phyloP scores from a whole-genome alignment of 2,329 filamentous ascomycete species.

The Paecilomyces sp. region DNA sequence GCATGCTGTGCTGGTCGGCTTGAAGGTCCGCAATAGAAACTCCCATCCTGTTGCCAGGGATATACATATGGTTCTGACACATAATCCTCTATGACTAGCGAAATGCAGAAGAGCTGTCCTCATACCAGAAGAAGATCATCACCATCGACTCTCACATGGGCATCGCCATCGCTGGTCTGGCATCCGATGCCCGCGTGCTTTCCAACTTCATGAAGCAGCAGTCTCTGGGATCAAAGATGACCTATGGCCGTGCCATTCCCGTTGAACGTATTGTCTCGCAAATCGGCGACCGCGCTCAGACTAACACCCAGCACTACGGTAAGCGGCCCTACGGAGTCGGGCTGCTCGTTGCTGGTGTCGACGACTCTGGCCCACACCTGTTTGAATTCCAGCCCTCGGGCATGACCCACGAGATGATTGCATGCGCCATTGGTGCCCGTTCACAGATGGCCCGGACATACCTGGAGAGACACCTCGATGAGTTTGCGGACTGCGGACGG shows the following conservation, averaged over 20 bases:
- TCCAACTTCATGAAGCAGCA: conserved; percentile 99
- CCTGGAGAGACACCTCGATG: conserved; percentile 82
- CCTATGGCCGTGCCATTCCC: conserved; percentile 89
- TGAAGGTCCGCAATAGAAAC: conserved; percentile 63
- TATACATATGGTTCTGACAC: conserved; percentile 4
- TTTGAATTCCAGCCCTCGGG: conserved; percentile 98
- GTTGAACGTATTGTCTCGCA: conserved; percentile 81
- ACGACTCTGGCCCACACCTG: conserved; percentile 87
- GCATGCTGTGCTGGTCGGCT: conserved; percentile 87
- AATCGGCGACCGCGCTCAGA: conserved; percentile 94
- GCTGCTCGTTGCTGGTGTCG: conserved; percentile 84
- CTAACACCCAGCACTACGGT: conserved; percentile 96
- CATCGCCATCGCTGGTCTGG: conserved; percentile 91
- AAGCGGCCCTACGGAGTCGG: conserved; percentile 95
- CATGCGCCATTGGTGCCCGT: conserved; percentile 90
- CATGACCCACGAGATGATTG: conserved; percentile 94
- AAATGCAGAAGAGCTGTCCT: conserved; percentile 98
- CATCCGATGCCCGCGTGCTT: conserved; percentile 94
- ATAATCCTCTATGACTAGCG: conserved; percentile 49
- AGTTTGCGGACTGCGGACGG: conserved; percentile 66
- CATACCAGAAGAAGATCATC: conserved; percentile 99
- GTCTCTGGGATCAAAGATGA: conserved; percentile 89
- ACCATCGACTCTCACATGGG: conserved; percentile 92
- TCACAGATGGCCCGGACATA: conserved; percentile 98
- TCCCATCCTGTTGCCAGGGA: neutral